Evolutionary conservation across 139 green algal genomes (phyloP).

Genomic region (Penium margaritaceum): DNA sequence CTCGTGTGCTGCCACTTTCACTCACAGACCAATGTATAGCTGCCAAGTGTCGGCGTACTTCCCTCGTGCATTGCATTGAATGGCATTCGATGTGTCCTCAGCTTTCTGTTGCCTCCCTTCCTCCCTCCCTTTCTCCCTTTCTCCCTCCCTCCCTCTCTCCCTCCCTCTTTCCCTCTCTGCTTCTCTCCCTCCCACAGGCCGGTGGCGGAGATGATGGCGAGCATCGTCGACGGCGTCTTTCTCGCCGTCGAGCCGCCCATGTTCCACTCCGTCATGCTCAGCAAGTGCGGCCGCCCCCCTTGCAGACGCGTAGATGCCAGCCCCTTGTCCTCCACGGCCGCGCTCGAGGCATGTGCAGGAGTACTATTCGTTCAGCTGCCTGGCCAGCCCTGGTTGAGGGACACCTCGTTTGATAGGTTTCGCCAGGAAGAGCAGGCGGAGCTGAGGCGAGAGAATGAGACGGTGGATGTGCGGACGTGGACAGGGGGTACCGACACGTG

Average conservation of each 20-base stretch:
- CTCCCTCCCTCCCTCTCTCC: neutral
- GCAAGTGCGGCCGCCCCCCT: neutral
- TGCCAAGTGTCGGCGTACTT: neutral
- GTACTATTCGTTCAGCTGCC: neutral
- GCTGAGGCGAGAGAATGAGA: too few species aligned
- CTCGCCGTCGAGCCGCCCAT: constrained; percentile 10
- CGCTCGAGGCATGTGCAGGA: neutral
- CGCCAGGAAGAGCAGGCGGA: too few species aligned
- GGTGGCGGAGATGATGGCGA: neutral
- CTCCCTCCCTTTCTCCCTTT: neutral
- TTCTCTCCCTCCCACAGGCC: neutral
- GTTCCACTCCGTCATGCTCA: neutral
- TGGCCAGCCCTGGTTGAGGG: neutral
- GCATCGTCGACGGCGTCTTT: neutral
- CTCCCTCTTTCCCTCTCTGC: neutral
- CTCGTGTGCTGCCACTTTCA: neutral
- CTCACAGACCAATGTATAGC: neutral
- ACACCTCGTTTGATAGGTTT: too few species aligned
- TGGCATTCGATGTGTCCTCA: neutral
- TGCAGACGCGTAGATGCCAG: neutral
- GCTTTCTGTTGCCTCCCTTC: neutral
- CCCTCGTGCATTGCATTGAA: neutral
- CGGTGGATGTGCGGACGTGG: too few species aligned
- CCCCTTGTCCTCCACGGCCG: constrained; percentile 1
- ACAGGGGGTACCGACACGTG: too few species aligned